phyloP scores from a whole-genome alignment of 2,329 filamentous ascomycete species.

The Stenocarpella maydis region DNA sequence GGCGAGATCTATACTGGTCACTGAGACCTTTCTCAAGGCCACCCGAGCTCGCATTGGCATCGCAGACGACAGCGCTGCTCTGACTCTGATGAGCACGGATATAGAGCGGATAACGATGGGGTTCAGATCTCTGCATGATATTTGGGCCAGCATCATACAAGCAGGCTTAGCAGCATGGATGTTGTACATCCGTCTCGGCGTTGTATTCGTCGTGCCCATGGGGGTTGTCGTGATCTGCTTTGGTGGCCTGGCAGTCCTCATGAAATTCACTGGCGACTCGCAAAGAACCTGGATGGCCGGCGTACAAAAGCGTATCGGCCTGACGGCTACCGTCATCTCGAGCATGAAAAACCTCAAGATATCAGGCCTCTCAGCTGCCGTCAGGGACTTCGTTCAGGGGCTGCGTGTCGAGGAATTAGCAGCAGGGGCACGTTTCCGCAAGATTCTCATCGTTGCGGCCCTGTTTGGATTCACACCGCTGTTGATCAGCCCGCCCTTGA shows the following conservation, averaged over 20 bases:
- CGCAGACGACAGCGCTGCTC: conserved; percentile 43
- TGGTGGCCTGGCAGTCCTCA: conserved; percentile 34
- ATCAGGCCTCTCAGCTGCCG: conserved; percentile 43
- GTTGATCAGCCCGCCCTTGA: conserved; percentile 46
- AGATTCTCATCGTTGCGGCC: conserved; percentile 39
- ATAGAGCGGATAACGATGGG: conserved; percentile 46
- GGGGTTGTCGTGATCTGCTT: conserved; percentile 41
- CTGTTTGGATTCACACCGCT: conserved; percentile 46
- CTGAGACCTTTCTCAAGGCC: conserved; percentile 37
- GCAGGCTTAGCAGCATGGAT: conserved; percentile 46
- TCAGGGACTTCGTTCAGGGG: conserved; percentile 39
- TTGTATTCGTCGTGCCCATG: conserved; percentile 45
- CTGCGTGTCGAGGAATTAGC: conserved; percentile 40
- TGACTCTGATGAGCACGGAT: conserved; percentile 51
- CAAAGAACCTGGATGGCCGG: conserved; percentile 44
- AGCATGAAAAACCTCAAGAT: conserved; percentile 43
- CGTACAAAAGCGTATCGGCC: conserved; percentile 42
- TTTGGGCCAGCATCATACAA: conserved; percentile 47
- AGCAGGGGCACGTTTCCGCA: conserved; percentile 39
- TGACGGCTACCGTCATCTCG: conserved; percentile 41
- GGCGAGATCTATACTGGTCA: conserved; percentile 38
- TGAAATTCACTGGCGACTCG: conserved; percentile 37
- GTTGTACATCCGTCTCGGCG: conserved; percentile 44
- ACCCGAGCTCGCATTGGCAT: conserved; percentile 32
- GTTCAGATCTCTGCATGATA: conserved; percentile 44